A percentile compares a stretch with the other conserved stretches of the same genome.
Conservation (phyloP, 2,329 filamentous ascomycete species). For the Colletotrichum musae region DNA sequence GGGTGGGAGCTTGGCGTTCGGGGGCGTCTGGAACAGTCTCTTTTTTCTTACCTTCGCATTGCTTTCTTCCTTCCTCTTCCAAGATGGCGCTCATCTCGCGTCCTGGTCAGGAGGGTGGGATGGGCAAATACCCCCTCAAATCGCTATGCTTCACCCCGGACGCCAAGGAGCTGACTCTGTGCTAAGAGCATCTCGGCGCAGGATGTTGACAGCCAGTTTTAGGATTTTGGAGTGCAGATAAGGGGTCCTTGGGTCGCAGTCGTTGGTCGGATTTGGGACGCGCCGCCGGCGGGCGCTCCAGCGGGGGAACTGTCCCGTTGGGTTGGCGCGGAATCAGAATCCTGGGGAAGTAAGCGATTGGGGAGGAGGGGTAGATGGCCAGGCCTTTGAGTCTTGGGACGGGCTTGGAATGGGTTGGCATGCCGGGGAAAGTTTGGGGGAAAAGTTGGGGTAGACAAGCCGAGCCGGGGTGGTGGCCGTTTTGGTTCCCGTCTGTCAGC, state of each 20-base stretch:
- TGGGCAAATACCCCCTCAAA: constrained; percentile 25
- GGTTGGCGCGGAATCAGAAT: constrained; percentile 33
- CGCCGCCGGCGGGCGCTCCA: constrained; percentile 35
- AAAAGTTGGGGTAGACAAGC: constrained; percentile 39
- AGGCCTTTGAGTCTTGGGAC: constrained; percentile 18
- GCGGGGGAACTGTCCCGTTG: constrained; percentile 31
- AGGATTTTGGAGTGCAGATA: constrained; percentile 36
- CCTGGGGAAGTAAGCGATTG: constrained; percentile 29
- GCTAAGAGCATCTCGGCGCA: constrained; percentile 28
- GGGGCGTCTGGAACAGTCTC: constrained; percentile 18
- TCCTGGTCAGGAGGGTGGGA: constrained; percentile 6
- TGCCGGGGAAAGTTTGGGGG: constrained; percentile 27
- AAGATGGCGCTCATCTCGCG: constrained; percentile 18
- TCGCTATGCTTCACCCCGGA: constrained; percentile 20
- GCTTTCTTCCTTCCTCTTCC: background rate
- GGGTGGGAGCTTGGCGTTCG: constrained; percentile 28
- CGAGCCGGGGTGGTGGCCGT: constrained; percentile 9
- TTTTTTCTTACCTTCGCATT: background rate
- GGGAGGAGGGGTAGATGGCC: constrained; percentile 18
- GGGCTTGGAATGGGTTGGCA: constrained; percentile 17
- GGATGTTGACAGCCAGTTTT: constrained; percentile 34
- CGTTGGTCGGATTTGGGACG: constrained; percentile 31
- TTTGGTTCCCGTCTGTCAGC: constrained; percentile 31
- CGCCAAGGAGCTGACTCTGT: constrained; percentile 36
- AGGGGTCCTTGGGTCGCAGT: constrained; percentile 38